Base-by-base conservation (phyloP, 2,329 filamentous ascomycete genomes). In the Scleromitrula shiraiana region DNA sequence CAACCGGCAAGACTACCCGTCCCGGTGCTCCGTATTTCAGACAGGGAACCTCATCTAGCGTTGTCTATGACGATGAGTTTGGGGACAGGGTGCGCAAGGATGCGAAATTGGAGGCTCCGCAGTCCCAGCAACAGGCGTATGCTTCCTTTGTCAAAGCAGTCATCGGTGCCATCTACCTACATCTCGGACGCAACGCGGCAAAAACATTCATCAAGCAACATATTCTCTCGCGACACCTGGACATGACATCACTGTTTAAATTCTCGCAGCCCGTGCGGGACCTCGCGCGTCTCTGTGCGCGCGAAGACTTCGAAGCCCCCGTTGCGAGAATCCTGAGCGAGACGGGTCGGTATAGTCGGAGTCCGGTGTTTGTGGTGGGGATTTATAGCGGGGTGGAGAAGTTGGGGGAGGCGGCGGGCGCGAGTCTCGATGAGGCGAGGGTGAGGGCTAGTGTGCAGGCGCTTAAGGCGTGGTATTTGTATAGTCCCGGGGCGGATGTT, bases 401-500 rank as follows among this genome's bases (percentile, higher is more conserved):
- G 75, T 74, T 98, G 35, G 93, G 91, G 48, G 91, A 98, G 70
- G 93, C 83, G n/a, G 76, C 82, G 17, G 93, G 86, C 20, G 72
- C 83, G 41, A 90, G 78, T 66, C 71, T 97, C 49, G 75, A 88
- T 56, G 78, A 88, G 60, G 91, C 86, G 26, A 80, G 88, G 54
- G 75, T 78, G 54, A 78, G 87, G 65, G 93, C 93, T 17, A 81
- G 87, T 30, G 90, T 94, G 61, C 83, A 85, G 54, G 83, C 89
- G 15, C 73, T 98, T 62, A 95, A 95, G 74, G 76, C 83, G 5
- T 98, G 93, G 93, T 98, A 98, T 68, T 73, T 98, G 45, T 98
- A 98, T 72, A 90, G 83, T 65, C 91, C 93, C 1, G 60, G 59
- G 10, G 52, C 55, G 20, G 42, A 55, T 48, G 1, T 30, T 2